A percentile compares a stretch with the other conserved stretches of the same genome.
phyloP scores from a whole-genome alignment of 179 eudicot species.

The Nepenthes alata region DNA sequence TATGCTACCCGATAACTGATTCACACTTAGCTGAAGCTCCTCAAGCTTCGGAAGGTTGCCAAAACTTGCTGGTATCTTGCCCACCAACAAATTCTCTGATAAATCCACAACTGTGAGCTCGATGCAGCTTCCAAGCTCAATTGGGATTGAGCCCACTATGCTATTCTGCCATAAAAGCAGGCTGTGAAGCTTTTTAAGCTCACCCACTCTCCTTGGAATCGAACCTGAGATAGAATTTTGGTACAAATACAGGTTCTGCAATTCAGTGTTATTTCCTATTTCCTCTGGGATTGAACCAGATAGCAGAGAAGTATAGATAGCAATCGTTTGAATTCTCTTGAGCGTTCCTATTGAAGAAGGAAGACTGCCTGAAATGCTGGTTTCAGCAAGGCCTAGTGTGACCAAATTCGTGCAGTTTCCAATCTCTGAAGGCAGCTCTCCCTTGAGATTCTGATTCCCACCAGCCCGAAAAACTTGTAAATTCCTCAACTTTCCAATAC shows the following conservation, averaged over 20 bases:
- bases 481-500: slow-evolving; percentile 44
- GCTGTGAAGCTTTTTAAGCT: slow-evolving; percentile 53
- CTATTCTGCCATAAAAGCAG: slow-evolving; percentile 78
- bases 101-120: slow-evolving; percentile 55
- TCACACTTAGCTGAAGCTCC: slow-evolving; percentile 65
- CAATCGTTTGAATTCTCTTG: slow-evolving; percentile 57
- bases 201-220: slow-evolving; percentile 49
- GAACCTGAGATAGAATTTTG: slow-evolving; percentile 72
- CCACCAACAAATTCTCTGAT: slow-evolving; percentile 55
- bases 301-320: slow-evolving; percentile 54
- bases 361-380: slow-evolving; percentile 59
- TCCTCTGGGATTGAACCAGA: slow-evolving; percentile 80
- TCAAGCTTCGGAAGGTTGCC: slow-evolving; percentile 37
- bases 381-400: slow-evolving; percentile 66
- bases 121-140: slow-evolving; percentile 48
- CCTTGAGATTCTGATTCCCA: slow-evolving; percentile 70
- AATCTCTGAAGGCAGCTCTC: slow-evolving; percentile 60
- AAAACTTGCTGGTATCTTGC: slow-evolving; percentile 54
- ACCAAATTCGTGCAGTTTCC: slow-evolving; percentile 56
- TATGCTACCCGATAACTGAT: slow-evolving; percentile 57
- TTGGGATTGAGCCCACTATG: slow-evolving; percentile 56
- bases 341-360: slow-evolving; percentile 56
- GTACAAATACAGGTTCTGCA: slow-evolving; percentile 60
- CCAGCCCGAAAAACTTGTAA: slow-evolving; percentile 62
- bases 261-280: slow-evolving; percentile 58